phyloP scores from a whole-genome alignment of 2,329 filamentous ascomycete genomes.

The Diaporthe citri region DNA sequence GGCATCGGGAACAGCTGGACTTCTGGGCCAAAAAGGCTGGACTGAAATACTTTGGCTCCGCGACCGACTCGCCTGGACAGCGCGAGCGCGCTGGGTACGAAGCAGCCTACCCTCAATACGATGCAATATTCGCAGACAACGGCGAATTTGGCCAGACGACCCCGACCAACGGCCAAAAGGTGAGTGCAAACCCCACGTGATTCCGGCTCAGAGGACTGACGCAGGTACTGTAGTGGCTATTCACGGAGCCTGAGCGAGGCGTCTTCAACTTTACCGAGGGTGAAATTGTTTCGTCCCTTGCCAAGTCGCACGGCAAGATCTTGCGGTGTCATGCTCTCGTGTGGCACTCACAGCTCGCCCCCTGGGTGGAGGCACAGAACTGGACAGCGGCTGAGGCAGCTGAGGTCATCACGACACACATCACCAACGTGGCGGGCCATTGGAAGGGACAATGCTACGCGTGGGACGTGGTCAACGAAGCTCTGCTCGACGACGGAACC shows the following conservation, averaged over 20 bases:
- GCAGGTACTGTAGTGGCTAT: conserved; percentile 40
- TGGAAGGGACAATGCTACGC: conserved; percentile 63
- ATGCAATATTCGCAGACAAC: conserved; percentile 63
- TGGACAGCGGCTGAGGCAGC: conserved; percentile 67
- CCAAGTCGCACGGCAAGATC: conserved; percentile 56
- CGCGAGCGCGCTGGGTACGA: conserved; percentile 60
- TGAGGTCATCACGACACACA: conserved; percentile 64
- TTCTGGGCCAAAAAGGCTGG: conserved; percentile 65
- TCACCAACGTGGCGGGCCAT: conserved; percentile 60
- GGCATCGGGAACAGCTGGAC: conserved; percentile 56
- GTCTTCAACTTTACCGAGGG: conserved; percentile 73
- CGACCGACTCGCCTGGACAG: conserved; percentile 63
- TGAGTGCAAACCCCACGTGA: conserved; percentile 15
- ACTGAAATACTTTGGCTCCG: conserved; percentile 71
- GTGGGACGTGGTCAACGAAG: conserved; percentile 72
- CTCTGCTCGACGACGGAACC: conserved; percentile 63
- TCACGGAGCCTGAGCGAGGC: conserved; percentile 68
- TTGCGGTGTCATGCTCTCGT: conserved; percentile 70
- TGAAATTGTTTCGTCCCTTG: conserved; percentile 61
- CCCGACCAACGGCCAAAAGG: conserved; percentile 69
- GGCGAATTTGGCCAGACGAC: conserved; percentile 73
- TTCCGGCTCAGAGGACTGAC: background rate
- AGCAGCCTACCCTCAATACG: conserved; percentile 65
- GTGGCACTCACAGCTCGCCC: conserved; percentile 62
- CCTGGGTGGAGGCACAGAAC: conserved; percentile 57